A percentile compares a stretch with the other conserved stretches of the same genome.
phyloP scores from a whole-genome alignment of 2,329 filamentous ascomycete species.

The Colletotrichum aenigma region DNA sequence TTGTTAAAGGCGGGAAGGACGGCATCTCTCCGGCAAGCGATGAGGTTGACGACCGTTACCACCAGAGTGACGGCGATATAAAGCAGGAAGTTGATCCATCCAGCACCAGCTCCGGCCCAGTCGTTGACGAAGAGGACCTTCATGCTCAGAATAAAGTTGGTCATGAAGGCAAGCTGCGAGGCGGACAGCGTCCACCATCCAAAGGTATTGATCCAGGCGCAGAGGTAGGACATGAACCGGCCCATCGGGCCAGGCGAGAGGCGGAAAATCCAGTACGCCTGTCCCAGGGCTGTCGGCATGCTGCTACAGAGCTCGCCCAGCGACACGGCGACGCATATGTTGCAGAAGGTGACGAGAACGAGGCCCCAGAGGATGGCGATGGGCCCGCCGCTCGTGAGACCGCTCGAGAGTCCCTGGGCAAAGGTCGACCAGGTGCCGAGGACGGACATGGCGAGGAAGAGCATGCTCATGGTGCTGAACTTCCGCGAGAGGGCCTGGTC shows the following conservation, averaged over 20 bases:
- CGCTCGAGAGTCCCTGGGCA: conserved; percentile 48
- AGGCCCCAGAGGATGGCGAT: conserved; percentile 61
- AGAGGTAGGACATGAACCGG: conserved; percentile 59
- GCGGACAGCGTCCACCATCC: conserved; percentile 64
- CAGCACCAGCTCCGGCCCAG: conserved; percentile 46
- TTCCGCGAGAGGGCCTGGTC: conserved; percentile 44
- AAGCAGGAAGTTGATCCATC: conserved; percentile 60
- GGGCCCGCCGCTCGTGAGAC: conserved; percentile 57
- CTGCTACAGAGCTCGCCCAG: conserved; percentile 60
- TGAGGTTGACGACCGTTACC: conserved; percentile 54
- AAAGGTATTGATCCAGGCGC: conserved; percentile 65
- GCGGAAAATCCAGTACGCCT: conserved; percentile 61
- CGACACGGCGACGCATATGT: conserved; percentile 57
- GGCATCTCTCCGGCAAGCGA: conserved; percentile 53
- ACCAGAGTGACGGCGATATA: conserved; percentile 53
- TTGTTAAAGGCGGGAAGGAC: conserved; percentile 57
- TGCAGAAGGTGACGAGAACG: conserved; percentile 53
- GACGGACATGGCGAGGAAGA: conserved; percentile 61
- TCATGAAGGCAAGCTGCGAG: conserved; percentile 62
- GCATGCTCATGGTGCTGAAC: conserved; percentile 61
- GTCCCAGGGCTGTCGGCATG: conserved; percentile 65
- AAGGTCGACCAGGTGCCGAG: conserved; percentile 64
- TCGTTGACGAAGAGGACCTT: conserved; percentile 55
- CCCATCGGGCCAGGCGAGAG: conserved; percentile 43
- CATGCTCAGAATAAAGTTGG: conserved; percentile 59